Base-by-base conservation (phyloP, 1,139 yeast species). In the Suhomyces bokatorum region DNA sequence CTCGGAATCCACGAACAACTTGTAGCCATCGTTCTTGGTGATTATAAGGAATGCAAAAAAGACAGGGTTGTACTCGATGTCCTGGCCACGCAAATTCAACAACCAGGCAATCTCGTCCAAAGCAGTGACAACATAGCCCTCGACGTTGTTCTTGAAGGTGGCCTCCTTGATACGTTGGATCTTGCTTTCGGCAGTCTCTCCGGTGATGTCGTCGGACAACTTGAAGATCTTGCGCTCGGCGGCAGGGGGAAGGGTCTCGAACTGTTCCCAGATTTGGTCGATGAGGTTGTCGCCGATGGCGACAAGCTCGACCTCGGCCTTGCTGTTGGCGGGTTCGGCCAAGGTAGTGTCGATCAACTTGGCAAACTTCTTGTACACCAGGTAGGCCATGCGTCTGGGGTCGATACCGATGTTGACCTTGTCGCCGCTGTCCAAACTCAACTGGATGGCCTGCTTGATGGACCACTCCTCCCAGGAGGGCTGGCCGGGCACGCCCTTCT, bases 81-180 rank as follows among this genome's bases (percentile, higher is more conserved):
- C 95, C 48, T 68, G 72, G 15, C 98, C 98, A 56, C 98, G 78
- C 53, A 93, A 72, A 59, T 93, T 93, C 60, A 90, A 78, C 45
- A 90, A 68, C 98, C 97, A 91, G 8, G 97, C 96, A 49, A 91
- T 79, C 59, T 93, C 97, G 67, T 93, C 99, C 49, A 89, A 69
- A 0, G 96, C 87, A 36, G 85, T 76, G 8, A 89, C 73, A 6
- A 87, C 78, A 51, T 88, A 51, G 47, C 75, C 70, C 51, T 62
- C 56, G 47, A 68, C 77, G 46, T 71, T 66, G 33, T 71, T 70
- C 26, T 71, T 63, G 31, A 68, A 67, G 40, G 81, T 65, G n/a
- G 60, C 57, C n/a, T 63, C 58, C 30, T 75, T 64, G 20, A 85
- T 68, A 42, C 71, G 71, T 6, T 58, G 59, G 34, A 86, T 57